Conservation (phyloP, 2,329 filamentous ascomycete genomes). For the Acarospora socialis region DNA sequence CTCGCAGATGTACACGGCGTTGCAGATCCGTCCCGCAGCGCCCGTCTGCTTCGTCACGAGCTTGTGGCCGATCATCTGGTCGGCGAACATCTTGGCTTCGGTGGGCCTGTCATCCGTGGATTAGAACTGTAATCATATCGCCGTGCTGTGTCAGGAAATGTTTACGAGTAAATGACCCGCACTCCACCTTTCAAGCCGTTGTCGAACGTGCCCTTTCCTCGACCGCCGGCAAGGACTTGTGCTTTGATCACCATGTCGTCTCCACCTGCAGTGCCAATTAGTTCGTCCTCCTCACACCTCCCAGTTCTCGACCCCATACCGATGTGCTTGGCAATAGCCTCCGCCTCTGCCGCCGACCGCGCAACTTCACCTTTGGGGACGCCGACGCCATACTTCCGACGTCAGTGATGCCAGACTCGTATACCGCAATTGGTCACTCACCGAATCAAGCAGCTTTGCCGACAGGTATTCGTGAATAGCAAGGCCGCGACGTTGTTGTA, state of each 20-base stretch:
- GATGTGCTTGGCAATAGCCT: conserved; percentile 79
- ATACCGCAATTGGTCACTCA: conserved; percentile 8
- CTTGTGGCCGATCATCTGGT: conserved; percentile 99
- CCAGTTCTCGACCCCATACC: conserved; percentile 35
- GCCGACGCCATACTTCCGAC: conserved; percentile 71
- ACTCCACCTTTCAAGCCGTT: conserved; percentile 98
- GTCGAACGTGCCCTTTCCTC: conserved; percentile 95
- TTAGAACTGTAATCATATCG: too few species aligned
- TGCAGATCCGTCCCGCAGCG: conserved; percentile 84
- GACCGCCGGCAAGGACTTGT: conserved; percentile 91
- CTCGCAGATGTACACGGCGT: conserved; percentile 96
- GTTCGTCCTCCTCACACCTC: background rate
- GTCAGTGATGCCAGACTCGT: conserved; percentile 8
- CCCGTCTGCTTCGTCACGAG: conserved; percentile 99
- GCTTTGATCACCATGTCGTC: conserved; percentile 99
- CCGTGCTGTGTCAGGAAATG: too few species aligned
- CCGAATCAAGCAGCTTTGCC: conserved; percentile 62
- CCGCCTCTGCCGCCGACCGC: conserved; percentile 69
- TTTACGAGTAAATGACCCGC: conserved; percentile 89
- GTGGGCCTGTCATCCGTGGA: conserved; percentile 60
- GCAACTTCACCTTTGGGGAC: conserved; percentile 85
- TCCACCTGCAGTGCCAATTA: conserved; percentile 36
- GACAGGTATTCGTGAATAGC: conserved; percentile 98
- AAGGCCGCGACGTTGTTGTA: conserved; percentile 74
- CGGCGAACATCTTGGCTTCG: conserved; percentile 89